phyloP scores from a whole-genome alignment of 371 early-diverging fungal species.

The Astathelohania contejeani region DNA sequence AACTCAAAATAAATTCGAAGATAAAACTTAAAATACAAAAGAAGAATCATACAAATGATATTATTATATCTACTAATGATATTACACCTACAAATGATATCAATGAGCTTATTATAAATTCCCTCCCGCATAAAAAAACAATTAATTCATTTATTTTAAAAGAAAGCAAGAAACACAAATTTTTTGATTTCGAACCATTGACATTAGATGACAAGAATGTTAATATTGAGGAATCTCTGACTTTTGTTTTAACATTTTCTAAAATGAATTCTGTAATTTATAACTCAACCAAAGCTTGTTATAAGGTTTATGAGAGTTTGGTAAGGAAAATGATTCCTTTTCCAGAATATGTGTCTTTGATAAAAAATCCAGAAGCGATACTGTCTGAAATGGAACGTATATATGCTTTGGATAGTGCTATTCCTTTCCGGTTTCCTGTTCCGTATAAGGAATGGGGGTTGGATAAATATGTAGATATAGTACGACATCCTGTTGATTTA shows the following conservation, averaged over 20 bases:
- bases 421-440: constrained; percentile 11
- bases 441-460: neutral
- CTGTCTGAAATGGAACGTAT: constrained; percentile 14
- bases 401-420: constrained; percentile 2
- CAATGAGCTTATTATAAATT: neutral
- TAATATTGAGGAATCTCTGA: constrained; percentile 8
- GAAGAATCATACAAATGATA: neutral
- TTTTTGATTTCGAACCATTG: constrained; percentile 1
- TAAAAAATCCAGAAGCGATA: constrained; percentile 5
- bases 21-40: neutral
- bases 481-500: constrained; percentile 20
- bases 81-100: neutral
- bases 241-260: constrained; percentile 17
- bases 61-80: neutral
- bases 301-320: constrained; percentile 16
- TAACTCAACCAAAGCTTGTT: constrained; percentile 9
- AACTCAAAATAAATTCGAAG: neutral
- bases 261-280: constrained; percentile 10
- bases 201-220: neutral
- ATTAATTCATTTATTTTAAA: neutral
- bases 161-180: neutral
- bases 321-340: neutral
- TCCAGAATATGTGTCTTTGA: neutral
- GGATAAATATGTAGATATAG: constrained; percentile 29
- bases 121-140: neutral